Percentiles rank a stretch among this genome's conserved stretches.
Evolutionary conservation across 73 alveolate species (phyloP).

Genomic region (Blepharisma japonicum): DNA sequence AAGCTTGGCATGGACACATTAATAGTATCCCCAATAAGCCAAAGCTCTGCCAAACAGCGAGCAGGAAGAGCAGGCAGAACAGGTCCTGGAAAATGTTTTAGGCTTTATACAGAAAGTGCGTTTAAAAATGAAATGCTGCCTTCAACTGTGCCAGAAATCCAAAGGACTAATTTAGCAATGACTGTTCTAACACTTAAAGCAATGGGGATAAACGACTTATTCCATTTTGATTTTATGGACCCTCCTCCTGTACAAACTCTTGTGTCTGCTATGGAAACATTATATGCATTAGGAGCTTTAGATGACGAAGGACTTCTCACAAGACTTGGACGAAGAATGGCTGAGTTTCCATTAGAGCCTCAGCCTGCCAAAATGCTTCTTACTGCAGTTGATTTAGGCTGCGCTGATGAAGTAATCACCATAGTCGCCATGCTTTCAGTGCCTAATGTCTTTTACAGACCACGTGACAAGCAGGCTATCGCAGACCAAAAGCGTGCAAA

Average conservation of each 20-base stretch:
- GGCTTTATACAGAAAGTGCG: conserved; percentile 97
- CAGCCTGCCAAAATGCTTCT: conserved; percentile 96
- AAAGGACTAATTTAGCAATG: conserved; percentile 98
- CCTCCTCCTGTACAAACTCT: conserved; percentile 94
- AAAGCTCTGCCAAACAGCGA: conserved; percentile 95
- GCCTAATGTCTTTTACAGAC: conserved; percentile 98
- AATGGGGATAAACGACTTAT: conserved; percentile 97
- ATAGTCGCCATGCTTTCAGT: conserved; percentile 98
- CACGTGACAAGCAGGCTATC: conserved; percentile 90
- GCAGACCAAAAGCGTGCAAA: conserved; percentile 98
- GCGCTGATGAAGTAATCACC: conserved; percentile 98
- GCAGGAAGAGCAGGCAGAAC: conserved; percentile 99
- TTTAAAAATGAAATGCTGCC: conserved; percentile 97
- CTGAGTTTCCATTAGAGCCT: conserved; percentile 99
- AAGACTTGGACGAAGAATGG: conserved; percentile 98
- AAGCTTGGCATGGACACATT: conserved; percentile 97
- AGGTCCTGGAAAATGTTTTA: conserved; percentile 90
- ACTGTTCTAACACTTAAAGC: conserved; percentile 98
- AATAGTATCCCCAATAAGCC: conserved; percentile 93
- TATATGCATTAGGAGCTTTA: conserved; percentile 93
- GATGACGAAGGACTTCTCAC: conserved; percentile 97
- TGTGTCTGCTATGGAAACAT: conserved; percentile 43
- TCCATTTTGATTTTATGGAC: conserved; percentile 99
- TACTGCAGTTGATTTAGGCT: conserved; percentile 98
- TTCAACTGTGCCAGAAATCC: conserved; percentile 97